phyloP scores from a whole-genome alignment of 495 filamentous ascomycete genomes.

The Xylaria grammica region DNA sequence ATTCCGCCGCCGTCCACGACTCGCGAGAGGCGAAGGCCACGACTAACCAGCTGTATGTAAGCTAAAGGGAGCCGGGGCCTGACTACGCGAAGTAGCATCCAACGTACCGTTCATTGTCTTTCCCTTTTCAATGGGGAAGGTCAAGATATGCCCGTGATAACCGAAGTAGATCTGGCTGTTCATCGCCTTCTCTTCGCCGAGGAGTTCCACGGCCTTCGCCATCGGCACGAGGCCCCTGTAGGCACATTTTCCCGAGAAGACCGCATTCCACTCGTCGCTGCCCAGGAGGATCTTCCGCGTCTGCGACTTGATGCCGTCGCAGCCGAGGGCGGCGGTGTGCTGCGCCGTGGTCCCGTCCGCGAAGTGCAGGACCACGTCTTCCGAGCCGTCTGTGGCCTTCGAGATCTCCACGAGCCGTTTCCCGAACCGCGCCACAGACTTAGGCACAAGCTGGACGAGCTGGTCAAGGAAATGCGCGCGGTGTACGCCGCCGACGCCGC shows the following conservation, averaged over 20 bases:
- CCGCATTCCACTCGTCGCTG: conserved; percentile 43
- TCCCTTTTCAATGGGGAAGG: conserved; percentile 69
- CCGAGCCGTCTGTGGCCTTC: conserved; percentile 34
- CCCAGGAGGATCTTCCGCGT: conserved; percentile 54
- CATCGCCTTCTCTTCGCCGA: conserved; percentile 64
- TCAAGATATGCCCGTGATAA: conserved; percentile 62
- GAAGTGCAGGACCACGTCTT: conserved; percentile 54
- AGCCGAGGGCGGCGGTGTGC: conserved; percentile 62
- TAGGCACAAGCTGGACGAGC: conserved; percentile 60
- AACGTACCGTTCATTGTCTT: conserved; percentile 64
- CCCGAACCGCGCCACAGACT: conserved; percentile 50
- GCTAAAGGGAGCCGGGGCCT: background rate
- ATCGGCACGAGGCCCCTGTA: conserved; percentile 62
- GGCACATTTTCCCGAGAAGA: conserved; percentile 58
- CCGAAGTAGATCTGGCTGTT: conserved; percentile 63
- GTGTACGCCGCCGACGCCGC: conserved; percentile 49
- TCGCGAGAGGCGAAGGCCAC: conserved; percentile 41
- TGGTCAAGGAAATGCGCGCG: conserved; percentile 66
- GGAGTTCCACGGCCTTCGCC: conserved; percentile 51
- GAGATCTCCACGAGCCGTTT: conserved; percentile 44
- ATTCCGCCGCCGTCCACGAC: conserved; percentile 51
- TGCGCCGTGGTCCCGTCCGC: conserved; percentile 58
- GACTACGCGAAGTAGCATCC: background rate
- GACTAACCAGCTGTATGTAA: conserved; percentile 20
- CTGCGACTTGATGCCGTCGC: conserved; percentile 63